A percentile compares a stretch with the other conserved stretches of the same genome.
These are phyloP conservation scores for Amphicarpaea edgeworthii DNA, from an alignment of 306 rosid species.

Conservation along the genomic window DNA sequence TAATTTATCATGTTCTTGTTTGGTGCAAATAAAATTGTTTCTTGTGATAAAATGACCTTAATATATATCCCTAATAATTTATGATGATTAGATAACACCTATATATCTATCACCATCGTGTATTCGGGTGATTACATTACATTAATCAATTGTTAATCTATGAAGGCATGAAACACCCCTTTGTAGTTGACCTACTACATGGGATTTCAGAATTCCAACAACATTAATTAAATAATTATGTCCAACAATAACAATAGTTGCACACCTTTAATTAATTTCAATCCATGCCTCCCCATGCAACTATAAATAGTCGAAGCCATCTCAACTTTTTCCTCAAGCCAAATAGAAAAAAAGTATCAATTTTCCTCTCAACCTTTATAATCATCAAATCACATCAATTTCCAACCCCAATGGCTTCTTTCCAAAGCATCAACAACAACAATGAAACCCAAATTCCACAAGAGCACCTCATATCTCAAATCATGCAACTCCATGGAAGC, in stretches of 20 bases:
- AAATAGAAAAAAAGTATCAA: constrained; percentile 28
- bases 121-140: neutral
- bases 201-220: constrained; percentile 33
- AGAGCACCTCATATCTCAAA: constrained; percentile 50
- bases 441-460: constrained; percentile 54
- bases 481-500: constrained; percentile 60
- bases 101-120: constrained; percentile 8
- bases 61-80: too few species aligned
- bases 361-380: neutral
- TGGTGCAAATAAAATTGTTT: too few species aligned
- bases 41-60: too few species aligned
- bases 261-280: too few species aligned
- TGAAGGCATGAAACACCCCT: constrained; percentile 55
- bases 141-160: neutral
- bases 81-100: neutral
- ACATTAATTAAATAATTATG: neutral
- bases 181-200: constrained; percentile 29
- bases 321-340: constrained; percentile 32
- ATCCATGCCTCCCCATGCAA: constrained; percentile 31
- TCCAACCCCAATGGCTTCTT: constrained; percentile 58
- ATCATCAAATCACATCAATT: constrained; percentile 15
- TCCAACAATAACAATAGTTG: neutral
- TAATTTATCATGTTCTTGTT: too few species aligned
- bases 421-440: constrained; percentile 49
- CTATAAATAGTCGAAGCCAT: constrained; percentile 52